Evolutionary conservation across 208 protist genomes (phyloP).

Genomic region (Leishmania lainsoni): DNA sequence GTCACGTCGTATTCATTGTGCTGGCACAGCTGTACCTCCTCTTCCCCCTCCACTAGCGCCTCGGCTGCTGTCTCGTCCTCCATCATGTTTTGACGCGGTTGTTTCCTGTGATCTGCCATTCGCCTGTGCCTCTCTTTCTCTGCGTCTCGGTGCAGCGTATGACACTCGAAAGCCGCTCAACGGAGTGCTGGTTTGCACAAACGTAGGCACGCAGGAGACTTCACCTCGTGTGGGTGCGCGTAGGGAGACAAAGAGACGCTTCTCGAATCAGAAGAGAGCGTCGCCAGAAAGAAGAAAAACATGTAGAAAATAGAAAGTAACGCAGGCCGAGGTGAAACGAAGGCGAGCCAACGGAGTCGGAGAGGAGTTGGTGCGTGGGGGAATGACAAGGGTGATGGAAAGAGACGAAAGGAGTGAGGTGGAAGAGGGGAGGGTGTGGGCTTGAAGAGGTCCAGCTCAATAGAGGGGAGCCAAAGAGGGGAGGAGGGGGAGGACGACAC

Average conservation of each 20-base stretch:
- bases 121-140: background rate
- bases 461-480: background rate
- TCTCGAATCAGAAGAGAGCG: background rate
- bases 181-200: background rate
- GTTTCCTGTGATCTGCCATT: constrained; percentile 9
- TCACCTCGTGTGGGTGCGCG: background rate
- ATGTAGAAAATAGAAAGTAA: too few species aligned
- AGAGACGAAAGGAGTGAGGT: background rate
- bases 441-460: background rate
- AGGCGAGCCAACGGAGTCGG: background rate
- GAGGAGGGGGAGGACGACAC: background rate
- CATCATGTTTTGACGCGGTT: background rate
- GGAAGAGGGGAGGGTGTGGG: background rate
- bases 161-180: background rate
- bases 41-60: constrained; percentile 3
- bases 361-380: background rate
- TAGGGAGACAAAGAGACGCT: background rate
- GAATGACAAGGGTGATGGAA: background rate
- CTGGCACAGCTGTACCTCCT: constrained; percentile 29
- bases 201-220: background rate
- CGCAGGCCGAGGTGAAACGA: too few species aligned
- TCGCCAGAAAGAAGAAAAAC: background rate
- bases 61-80: background rate
- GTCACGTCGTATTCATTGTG: constrained; percentile 39
- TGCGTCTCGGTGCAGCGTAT: background rate